Base-by-base conservation (phyloP, 805 yeast species). In the Saccharomycopsis fodiens region DNA sequence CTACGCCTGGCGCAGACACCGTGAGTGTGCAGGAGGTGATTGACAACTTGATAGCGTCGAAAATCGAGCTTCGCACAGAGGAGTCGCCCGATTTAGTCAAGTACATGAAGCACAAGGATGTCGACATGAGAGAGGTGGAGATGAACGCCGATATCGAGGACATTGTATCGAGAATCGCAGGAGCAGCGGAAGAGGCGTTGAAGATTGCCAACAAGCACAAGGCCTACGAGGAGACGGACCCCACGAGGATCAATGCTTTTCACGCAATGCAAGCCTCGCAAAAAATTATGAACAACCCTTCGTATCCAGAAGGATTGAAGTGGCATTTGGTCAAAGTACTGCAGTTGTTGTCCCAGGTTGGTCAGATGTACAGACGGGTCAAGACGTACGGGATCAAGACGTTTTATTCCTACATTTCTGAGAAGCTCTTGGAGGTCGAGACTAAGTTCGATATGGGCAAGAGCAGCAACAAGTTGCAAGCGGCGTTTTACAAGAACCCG, bases 1-100 rank as follows among this genome's bases (percentile, higher is more conserved):
- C 99, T 1, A 93, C 99, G 0, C 99, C 99, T 0, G 93, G 96
- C 0, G 70, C 95, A 0, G 82, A 82, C 48, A 73, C 86, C 1
- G 95, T 85, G 47, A 85, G 91, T 2, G 94, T 94, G 0, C 97
- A 94, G 60, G 82, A 78, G 39, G 82, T 93, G 22, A 79, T 93
- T 1, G 73, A 76, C 46, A 86, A 85, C 55, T 64, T 93, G 48
- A 63, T 64, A 22, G 84, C 93, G 1, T 81, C 96, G 0, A 72
- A 72, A 45, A 79, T 88, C 36, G 97, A 91, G 59, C 77, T 89
- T 17, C 68, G 97, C 48, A 84, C 96, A 0, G 97, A 93, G 57
- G 74, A 75, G 31, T 82, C 93, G 53, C 69, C 78, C 15, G 97
- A 94, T 59, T 82, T 87, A 7, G 65, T 68, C n/a, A 79, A 73